Evolutionary conservation across 2,329 filamentous ascomycete genomes (phyloP), one percentile per base, ranked within the genome.

Genomic region (Aureobasidium sp.): DNA sequence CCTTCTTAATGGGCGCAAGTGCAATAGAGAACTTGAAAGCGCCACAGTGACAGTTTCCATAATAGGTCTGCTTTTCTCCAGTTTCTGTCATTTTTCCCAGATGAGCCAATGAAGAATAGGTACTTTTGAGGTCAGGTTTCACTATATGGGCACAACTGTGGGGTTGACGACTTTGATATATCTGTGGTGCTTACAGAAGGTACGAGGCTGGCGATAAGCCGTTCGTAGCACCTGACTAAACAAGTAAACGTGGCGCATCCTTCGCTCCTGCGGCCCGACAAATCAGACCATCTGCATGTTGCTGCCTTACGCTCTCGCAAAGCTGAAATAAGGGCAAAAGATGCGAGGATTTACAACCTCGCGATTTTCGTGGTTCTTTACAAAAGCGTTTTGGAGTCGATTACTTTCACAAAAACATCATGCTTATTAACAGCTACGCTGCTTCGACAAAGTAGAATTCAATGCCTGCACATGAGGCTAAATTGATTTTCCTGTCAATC

Each of bases 41-140:
- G 29, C 57, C 57, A 29, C 57, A 61, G 7, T 61, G 57, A 37
- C 57, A 61, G 39, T 52, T 61, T 4, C 57, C 57, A 17, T 44
- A n/a, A 20, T 61, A 61, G 2, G 15, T 44, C 27, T 44, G 57
- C 36, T 61, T 61, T 41, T 20, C 44, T 24, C 17, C n/a, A 1
- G 6, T 3, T 20, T 36, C 20, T 46, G 55, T 3, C 55, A 59
- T 59, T 29, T 7, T 20, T n/a, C n/a, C n/a, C n/a, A n/a, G n/a
- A n/a, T n/a, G n/a, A n/a, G n/a, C n/a, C n/a, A n/a, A n/a, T n/a
- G n/a, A n/a, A n/a, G n/a, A n/a, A n/a, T n/a, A n/a, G n/a, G n/a
- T n/a, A n/a, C n/a, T n/a, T 29, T 7, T 20, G 2, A 7, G 6
- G 13, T 13, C 8, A 17, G 15, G n/a, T 56, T 20, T 1, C 3